Conservation (phyloP, 2,329 filamentous ascomycete genomes). For the Diaporthe eres region DNA sequence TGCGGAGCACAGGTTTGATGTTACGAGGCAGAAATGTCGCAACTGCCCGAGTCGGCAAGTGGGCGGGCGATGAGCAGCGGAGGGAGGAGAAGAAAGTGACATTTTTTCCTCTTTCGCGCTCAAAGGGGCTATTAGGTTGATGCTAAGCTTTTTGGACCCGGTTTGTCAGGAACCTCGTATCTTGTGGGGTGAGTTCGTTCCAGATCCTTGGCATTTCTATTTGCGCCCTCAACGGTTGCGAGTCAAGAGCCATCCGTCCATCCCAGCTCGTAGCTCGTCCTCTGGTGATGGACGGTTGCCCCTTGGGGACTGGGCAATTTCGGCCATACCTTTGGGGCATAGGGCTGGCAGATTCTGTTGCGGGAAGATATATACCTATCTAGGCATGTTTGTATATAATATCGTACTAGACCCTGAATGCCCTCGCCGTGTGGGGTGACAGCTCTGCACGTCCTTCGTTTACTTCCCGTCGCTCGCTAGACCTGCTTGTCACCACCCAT, state of each 20-base stretch:
- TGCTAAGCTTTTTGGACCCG: slow-evolving; percentile 25
- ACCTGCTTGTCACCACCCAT: neutral
- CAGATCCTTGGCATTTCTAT: slow-evolving; percentile 26
- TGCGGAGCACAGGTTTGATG: neutral
- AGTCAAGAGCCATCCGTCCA: slow-evolving; percentile 11
- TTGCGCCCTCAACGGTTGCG: neutral
- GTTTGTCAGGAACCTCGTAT: slow-evolving; percentile 22
- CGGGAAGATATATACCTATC: neutral
- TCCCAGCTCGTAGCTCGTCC: neutral
- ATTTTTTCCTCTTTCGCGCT: neutral
- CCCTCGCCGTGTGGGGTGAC: neutral
- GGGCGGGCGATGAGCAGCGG: neutral
- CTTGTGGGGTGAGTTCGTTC: slow-evolving; percentile 15
- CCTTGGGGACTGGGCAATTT: slow-evolving; percentile 10
- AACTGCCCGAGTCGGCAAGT: neutral
- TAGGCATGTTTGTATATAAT: neutral
- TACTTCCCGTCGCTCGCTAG: neutral
- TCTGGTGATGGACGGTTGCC: slow-evolving; percentile 5
- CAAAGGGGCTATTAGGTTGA: slow-evolving; percentile 6
- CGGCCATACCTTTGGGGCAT: slow-evolving; percentile 16
- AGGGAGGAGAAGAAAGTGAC: neutral
- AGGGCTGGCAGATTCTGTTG: neutral
- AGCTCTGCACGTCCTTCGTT: slow-evolving; percentile 5
- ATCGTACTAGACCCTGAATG: neutral
- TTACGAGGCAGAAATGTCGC: neutral